Conservation (phyloP, 352 stramenopile genomes). For the Pythium pectinolyticum region DNA sequence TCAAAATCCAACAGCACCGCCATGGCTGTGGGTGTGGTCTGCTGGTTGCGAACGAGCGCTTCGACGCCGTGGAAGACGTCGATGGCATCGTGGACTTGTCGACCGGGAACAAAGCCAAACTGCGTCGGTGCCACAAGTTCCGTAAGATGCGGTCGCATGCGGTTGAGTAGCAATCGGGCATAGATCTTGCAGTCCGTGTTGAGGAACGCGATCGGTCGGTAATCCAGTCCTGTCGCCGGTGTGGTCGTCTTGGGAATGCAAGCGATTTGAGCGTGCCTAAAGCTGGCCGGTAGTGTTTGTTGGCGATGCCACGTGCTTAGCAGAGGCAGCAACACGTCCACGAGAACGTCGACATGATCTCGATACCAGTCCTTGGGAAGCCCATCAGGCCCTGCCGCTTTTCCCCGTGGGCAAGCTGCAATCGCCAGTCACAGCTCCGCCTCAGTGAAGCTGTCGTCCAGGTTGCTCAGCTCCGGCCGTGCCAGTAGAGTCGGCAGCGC, state of each 20-base stretch:
- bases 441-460: constrained; percentile 10
- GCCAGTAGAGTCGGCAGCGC: too few relatives aligned
- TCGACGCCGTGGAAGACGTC: not conserved
- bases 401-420: not conserved
- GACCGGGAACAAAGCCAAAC: not conserved
- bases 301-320: not conserved
- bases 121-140: not conserved
- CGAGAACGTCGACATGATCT: constrained; percentile 2
- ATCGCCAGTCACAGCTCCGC: constrained; percentile 1
- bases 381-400: constrained; percentile 9
- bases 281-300: not conserved
- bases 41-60: not conserved
- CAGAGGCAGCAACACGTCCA: not conserved
- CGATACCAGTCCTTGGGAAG: constrained; percentile 21
- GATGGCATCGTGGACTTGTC: not conserved
- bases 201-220: not conserved
- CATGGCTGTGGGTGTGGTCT: not conserved
- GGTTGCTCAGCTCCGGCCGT: too few relatives aligned
- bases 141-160: not conserved
- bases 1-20: constrained; percentile 3
- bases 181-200: constrained; percentile 18
- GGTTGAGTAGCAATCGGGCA: not conserved
- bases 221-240: not conserved
- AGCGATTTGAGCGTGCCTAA: not conserved
- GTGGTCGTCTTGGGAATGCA: constrained; percentile 11